Evolutionary conservation across 345 rosid species (phyloP).

Genomic region (Eutrema heterophyllum): DNA sequence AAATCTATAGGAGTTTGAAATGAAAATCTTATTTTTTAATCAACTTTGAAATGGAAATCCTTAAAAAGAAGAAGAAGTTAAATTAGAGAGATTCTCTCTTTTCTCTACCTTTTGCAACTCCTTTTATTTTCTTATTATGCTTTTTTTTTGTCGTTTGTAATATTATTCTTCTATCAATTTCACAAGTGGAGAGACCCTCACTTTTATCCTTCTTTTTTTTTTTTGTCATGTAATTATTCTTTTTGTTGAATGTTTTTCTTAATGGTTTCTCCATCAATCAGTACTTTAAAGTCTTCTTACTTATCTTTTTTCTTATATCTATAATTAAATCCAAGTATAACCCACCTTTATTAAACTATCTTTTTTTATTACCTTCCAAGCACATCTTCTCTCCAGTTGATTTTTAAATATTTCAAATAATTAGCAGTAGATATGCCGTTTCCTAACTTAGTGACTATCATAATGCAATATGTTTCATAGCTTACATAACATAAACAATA

Average conservation of each 20-base stretch:
- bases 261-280: neutral
- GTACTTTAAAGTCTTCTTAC: neutral
- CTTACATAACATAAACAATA: slow-evolving; percentile 4
- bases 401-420: neutral
- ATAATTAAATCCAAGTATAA: neutral
- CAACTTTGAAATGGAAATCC: no score
- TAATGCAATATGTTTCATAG: neutral
- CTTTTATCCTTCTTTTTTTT: neutral
- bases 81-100: neutral
- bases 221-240: neutral
- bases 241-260: slow-evolving; percentile 1
- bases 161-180: slow-evolving; percentile 12
- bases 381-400: neutral
- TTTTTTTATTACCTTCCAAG: neutral
- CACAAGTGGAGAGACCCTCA: slow-evolving; percentile 12
- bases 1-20: no score
- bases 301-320: neutral
- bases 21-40: no score
- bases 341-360: neutral
- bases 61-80: no score
- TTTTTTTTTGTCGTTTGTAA: no score
- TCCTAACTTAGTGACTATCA: neutral
- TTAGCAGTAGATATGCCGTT: neutral
- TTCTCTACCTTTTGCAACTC: neutral
- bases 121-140: no score